Evolutionary conservation across 2,329 filamentous ascomycete genomes (phyloP).

Genomic region (Fusarium sp.): DNA sequence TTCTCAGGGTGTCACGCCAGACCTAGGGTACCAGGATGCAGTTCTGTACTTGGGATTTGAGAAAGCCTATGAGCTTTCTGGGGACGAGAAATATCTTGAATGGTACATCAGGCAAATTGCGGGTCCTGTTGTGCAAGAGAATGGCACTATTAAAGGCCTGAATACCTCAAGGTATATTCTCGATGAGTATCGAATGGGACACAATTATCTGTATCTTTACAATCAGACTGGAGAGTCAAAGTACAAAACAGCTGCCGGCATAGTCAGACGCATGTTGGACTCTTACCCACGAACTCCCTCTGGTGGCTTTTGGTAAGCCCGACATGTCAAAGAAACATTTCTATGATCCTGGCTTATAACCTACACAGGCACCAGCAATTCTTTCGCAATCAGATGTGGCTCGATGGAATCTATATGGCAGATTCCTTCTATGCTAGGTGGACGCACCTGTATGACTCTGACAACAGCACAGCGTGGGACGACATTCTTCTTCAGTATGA

Average conservation of each 20-base stretch:
- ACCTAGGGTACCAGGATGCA: constrained; percentile 60
- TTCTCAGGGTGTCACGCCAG: constrained; percentile 53
- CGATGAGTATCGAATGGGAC: constrained; percentile 65
- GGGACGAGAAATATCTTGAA: constrained; percentile 58
- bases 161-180: constrained; percentile 62
- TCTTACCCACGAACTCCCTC: constrained; percentile 61
- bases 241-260: constrained; percentile 62
- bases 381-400: constrained; percentile 68
- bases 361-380: constrained; percentile 47
- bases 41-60: constrained; percentile 63
- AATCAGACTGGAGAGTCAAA: constrained; percentile 59
- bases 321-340: fast-evolving
- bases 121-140: constrained; percentile 57
- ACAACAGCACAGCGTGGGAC: constrained; percentile 56
- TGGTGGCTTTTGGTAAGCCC: constrained; percentile 63
- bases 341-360: fast-evolving
- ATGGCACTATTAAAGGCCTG: constrained; percentile 63
- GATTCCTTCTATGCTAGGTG: constrained; percentile 58
- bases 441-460: constrained; percentile 52
- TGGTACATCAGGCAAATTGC: constrained; percentile 62
- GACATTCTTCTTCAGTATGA: constrained; percentile 60
- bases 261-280: constrained; percentile 60
- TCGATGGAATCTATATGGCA: constrained; percentile 66
- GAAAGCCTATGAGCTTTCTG: constrained; percentile 58
- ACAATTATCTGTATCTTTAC: constrained; percentile 63